These are phyloP conservation scores for Pythium brassicae DNA, from an alignment of 352 stramenopile species.

Conservation along the genomic window DNA sequence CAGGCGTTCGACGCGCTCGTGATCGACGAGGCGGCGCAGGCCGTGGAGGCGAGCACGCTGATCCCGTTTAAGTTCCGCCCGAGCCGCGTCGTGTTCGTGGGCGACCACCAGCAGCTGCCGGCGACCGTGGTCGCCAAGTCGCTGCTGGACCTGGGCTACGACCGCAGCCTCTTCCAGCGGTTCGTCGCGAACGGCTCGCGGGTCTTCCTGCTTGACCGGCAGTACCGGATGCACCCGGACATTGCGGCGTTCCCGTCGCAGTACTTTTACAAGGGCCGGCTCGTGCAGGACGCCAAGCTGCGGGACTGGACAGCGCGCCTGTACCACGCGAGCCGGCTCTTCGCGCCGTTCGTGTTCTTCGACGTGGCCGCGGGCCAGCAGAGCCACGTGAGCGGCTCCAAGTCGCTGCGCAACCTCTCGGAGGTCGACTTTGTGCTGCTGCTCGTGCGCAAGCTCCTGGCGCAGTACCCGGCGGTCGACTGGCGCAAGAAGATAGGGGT, in stretches of 20 bases:
- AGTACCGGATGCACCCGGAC: conserved; percentile 97
- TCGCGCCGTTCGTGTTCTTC: conserved; percentile 62
- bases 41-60: conserved; percentile 94
- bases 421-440: conserved; percentile 80
- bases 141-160: conserved; percentile 80
- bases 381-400: conserved; percentile 68
- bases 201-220: conserved; percentile 89
- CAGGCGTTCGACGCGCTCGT: conserved; percentile 95
- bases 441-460: conserved; percentile 89
- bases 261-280: conserved; percentile 92
- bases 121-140: conserved; percentile 96
- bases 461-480: conserved; percentile 62
- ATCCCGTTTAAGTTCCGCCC: conserved; percentile 95
- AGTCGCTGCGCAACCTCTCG: conserved; percentile 70
- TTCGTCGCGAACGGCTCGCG: conserved; percentile 83
- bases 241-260: conserved; percentile 95
- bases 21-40: conserved; percentile 97
- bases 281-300: conserved; percentile 86
- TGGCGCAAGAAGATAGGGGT: conserved; percentile 93
- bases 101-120: conserved; percentile 97
- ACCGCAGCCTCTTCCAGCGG: conserved; percentile 95
- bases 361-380: conserved; percentile 58
- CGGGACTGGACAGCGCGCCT: conserved; percentile 66
- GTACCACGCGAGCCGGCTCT: conserved; percentile 41
- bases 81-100: conserved; percentile 79